Conservation (phyloP, 2,329 filamentous ascomycete genomes). For the Neonectria ditissima region DNA sequence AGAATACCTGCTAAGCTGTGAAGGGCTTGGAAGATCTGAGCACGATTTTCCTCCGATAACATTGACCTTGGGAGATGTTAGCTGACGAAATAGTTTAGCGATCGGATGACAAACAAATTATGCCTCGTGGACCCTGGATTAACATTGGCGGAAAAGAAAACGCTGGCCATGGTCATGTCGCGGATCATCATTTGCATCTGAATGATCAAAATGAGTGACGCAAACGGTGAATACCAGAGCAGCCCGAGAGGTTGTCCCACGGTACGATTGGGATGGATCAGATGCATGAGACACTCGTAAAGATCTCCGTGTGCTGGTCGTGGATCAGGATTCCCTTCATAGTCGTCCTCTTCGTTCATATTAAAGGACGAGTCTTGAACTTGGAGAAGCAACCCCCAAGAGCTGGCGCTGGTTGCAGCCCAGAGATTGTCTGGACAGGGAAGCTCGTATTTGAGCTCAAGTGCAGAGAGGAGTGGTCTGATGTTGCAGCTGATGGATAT, state of each 20-base stretch:
- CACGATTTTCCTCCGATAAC: slow-evolving; percentile 25
- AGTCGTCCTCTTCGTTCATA: slow-evolving; percentile 30
- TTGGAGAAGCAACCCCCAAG: slow-evolving; percentile 22
- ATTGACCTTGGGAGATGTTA: slow-evolving; percentile 11
- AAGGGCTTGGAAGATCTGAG: slow-evolving; percentile 24
- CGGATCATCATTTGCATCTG: slow-evolving; percentile 33
- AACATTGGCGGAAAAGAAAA: slow-evolving; percentile 25
- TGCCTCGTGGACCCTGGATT: slow-evolving; percentile 15
- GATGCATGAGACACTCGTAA: slow-evolving; percentile 24
- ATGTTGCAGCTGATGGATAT: slow-evolving; percentile 24
- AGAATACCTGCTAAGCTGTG: slow-evolving; percentile 21
- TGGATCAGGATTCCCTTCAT: slow-evolving; percentile 24
- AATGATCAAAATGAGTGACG: slow-evolving; percentile 24
- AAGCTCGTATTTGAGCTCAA: slow-evolving; percentile 25
- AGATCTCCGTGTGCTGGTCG: slow-evolving; percentile 25
- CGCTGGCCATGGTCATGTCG: slow-evolving; percentile 26
- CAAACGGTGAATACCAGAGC: slow-evolving; percentile 28
- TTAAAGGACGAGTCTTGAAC: slow-evolving; percentile 23
- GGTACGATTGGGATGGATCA: slow-evolving; percentile 20
- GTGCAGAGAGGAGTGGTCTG: slow-evolving; percentile 21
- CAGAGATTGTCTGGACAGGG: slow-evolving; percentile 28
- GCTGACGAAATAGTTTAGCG: background rate
- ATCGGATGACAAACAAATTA: slow-evolving; percentile 5
- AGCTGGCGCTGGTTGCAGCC: slow-evolving; percentile 18
- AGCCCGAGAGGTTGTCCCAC: slow-evolving; percentile 22